Percentiles rank a stretch among this genome's conserved stretches.
These are phyloP conservation scores for Cryptococcus sp. DNA, from an alignment of 1,284 basidiomycete species.

Conservation along the genomic window DNA sequence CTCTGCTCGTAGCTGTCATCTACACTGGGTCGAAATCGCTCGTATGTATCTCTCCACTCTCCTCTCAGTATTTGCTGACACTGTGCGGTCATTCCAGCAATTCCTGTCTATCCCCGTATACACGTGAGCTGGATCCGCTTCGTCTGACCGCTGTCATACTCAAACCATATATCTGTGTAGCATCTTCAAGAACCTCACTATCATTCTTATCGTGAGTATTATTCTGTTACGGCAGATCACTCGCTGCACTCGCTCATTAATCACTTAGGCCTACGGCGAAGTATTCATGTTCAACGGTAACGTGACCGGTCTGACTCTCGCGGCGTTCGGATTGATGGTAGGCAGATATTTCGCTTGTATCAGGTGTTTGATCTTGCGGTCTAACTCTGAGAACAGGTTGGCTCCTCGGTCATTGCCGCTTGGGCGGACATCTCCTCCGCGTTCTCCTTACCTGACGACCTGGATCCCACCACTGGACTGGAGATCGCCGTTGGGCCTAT, in stretches of 20 bases:
- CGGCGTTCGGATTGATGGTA: conserved; percentile 92
- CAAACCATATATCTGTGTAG: conserved; percentile 17
- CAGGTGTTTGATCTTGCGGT: not conserved
- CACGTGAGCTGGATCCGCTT: conserved; percentile 57
- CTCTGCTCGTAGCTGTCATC: conserved; percentile 89
- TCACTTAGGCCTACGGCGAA: conserved; percentile 60
- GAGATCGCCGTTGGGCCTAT: conserved; percentile 30
- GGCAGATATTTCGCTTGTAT: conserved; percentile 18
- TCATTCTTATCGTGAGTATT: conserved; percentile 77
- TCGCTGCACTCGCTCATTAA: not conserved
- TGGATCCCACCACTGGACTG: conserved; percentile 47
- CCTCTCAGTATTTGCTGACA: not conserved
- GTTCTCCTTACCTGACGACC: conserved; percentile 24
- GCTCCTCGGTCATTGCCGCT: conserved; percentile 95
- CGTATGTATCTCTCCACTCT: conserved; percentile 55
- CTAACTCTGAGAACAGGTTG: conserved; percentile 60
- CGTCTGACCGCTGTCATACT: not conserved
- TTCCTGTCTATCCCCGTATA: conserved; percentile 90
- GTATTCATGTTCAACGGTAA: conserved; percentile 94
- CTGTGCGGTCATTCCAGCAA: conserved; percentile 64
- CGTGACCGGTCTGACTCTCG: conserved; percentile 83
- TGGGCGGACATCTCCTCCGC: conserved; percentile 77
- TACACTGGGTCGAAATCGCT: conserved; percentile 98
- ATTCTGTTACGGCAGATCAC: not conserved
- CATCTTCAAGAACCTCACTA: conserved; percentile 99